phyloP scores from a whole-genome alignment of 345 rosid genomes.

The Aquilaria yunnanensis region DNA sequence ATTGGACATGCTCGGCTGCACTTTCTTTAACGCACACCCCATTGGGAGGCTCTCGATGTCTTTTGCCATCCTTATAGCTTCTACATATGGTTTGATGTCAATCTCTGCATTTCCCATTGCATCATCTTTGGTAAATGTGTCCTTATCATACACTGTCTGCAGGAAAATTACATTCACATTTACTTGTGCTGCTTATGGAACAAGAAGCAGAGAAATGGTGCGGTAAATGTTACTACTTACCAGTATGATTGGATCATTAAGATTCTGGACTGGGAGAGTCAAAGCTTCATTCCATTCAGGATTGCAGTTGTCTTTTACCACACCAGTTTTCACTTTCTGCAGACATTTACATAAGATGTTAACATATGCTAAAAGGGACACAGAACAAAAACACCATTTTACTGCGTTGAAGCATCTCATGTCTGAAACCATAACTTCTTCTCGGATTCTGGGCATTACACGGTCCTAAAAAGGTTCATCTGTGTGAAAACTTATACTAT shows the following conservation, averaged over 20 bases:
- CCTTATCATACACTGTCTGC: conserved; percentile 74
- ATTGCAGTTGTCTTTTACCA: conserved; percentile 57
- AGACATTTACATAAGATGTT: not conserved
- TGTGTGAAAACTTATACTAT: no score
- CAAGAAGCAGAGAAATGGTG: no score
- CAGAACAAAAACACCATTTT: no score
- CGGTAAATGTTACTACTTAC: conserved; percentile 30
- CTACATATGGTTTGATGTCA: conserved; percentile 47
- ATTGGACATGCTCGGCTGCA: conserved; percentile 38
- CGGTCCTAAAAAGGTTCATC: no score
- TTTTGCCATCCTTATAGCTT: conserved; percentile 40
- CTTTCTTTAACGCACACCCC: conserved; percentile 43
- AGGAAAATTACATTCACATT: not conserved
- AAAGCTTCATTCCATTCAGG: conserved; percentile 85
- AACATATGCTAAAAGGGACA: no score
- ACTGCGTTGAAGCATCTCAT: no score
- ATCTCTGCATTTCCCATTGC: conserved; percentile 74
- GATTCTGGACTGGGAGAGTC: conserved; percentile 52
- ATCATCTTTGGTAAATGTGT: conserved; percentile 63
- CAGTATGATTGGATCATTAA: conserved; percentile 37
- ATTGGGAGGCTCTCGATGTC: conserved; percentile 38
- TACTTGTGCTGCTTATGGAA: no score
- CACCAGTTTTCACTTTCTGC: conserved; percentile 65
- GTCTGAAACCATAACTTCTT: no score
- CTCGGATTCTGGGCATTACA: no score